Percentiles rank a stretch among this genome's conserved stretches.
Conservation (phyloP, 768 basidiomycete genomes). For the Psilocybe subaeruginosa region DNA sequence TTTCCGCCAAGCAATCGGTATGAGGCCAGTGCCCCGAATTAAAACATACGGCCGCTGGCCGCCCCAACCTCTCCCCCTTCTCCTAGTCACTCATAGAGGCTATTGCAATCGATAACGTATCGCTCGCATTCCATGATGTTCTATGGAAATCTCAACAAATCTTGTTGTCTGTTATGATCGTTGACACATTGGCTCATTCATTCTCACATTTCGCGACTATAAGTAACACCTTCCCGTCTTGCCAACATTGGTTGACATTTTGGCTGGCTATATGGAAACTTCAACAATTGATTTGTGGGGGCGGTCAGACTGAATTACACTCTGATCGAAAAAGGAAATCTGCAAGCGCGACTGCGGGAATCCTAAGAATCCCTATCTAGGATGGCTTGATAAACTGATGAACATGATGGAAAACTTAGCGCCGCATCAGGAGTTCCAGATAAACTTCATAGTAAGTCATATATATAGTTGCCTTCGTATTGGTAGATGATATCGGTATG, state of each 20-base stretch:
- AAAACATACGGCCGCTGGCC: background rate
- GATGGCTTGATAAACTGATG: constrained; percentile 15
- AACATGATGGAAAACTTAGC: constrained; percentile 18
- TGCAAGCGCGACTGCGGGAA: constrained; percentile 3
- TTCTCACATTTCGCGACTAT: background rate
- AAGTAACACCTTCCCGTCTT: background rate
- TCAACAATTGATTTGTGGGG: background rate
- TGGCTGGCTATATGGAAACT: background rate
- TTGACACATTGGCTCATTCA: background rate
- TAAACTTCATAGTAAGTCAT: constrained; percentile 16
- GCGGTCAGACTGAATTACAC: background rate
- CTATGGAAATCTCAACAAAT: background rate
- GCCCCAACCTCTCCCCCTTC: background rate
- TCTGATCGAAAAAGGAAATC: constrained; percentile 6
- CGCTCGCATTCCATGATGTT: background rate
- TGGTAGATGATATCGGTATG: constrained; percentile 21
- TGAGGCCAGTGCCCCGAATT: background rate
- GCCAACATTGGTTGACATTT: background rate
- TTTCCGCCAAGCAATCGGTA: constrained; percentile 1
- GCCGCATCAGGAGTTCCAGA: constrained; percentile 20
- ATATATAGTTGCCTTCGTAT: constrained; percentile 17
- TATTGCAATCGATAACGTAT: background rate
- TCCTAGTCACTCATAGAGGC: background rate
- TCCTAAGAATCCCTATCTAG: constrained; percentile 13
- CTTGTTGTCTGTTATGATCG: background rate